These are phyloP conservation scores for Kluyveromyces marxianus DNA, from an alignment of 1,139 yeast genomes.

Conservation along the genomic window DNA sequence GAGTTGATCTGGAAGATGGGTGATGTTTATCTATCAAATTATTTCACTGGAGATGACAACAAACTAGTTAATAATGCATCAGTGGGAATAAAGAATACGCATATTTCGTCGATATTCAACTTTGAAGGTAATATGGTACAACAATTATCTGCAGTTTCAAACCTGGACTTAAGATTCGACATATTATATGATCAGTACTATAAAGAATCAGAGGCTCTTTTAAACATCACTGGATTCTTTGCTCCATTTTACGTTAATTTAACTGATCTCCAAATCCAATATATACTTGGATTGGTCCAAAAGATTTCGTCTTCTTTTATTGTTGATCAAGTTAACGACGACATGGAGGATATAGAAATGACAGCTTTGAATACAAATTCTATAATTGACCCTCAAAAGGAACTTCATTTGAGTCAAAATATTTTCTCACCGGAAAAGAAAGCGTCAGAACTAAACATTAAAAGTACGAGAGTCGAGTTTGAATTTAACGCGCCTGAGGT, in stretches of 20 bases:
- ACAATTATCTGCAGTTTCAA: slow-evolving; percentile 56
- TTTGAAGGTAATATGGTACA: slow-evolving; percentile 43
- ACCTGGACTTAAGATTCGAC: slow-evolving; percentile 58
- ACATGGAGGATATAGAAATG: slow-evolving; percentile 43
- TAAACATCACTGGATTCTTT: slow-evolving; percentile 51
- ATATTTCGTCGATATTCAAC: slow-evolving; percentile 52
- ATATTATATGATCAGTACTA: slow-evolving; percentile 38
- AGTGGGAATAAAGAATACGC: slow-evolving; percentile 68
- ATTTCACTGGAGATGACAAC: slow-evolving; percentile 35
- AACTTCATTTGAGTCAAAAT: not conserved
- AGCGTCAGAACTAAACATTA: slow-evolving; percentile 17
- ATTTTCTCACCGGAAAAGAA: not conserved
- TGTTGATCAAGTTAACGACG: slow-evolving; percentile 28
- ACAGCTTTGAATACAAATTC: slow-evolving; percentile 46
- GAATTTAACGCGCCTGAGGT: slow-evolving; percentile 54
- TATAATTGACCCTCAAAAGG: slow-evolving; percentile 27
- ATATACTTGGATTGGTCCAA: slow-evolving; percentile 48
- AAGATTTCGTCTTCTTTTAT: slow-evolving; percentile 53
- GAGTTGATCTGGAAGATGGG: slow-evolving; percentile 70
- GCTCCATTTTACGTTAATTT: slow-evolving; percentile 60
- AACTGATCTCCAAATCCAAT: slow-evolving; percentile 71
- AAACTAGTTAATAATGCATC: slow-evolving; percentile 43
- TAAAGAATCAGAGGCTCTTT: slow-evolving; percentile 40
- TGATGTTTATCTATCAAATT: slow-evolving; percentile 66
- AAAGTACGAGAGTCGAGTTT: slow-evolving; percentile 36